A percentile compares a stretch with the other conserved stretches of the same genome.
Evolutionary conservation across 352 stramenopile species (phyloP).

Genomic region (Phytophthora brassicae): DNA sequence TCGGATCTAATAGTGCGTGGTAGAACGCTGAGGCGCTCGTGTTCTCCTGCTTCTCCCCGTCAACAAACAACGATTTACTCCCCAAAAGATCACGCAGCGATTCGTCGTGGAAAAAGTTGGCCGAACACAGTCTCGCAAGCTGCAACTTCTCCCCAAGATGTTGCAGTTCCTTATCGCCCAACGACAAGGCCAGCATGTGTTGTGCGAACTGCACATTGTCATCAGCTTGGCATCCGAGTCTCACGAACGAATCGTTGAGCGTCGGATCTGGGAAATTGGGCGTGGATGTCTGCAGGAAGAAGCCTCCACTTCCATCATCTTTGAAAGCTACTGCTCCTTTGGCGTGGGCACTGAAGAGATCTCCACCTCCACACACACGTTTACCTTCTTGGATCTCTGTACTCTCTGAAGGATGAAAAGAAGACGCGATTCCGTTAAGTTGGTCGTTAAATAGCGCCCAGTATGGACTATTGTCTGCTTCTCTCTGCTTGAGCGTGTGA

Average conservation of each 20-base stretch:
- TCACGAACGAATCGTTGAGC: constrained; percentile 47
- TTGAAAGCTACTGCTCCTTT: constrained; percentile 69
- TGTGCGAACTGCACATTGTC: constrained; percentile 83
- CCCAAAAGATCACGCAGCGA: constrained; percentile 39
- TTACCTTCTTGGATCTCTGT: constrained; percentile 4
- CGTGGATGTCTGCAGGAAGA: constrained; percentile 78
- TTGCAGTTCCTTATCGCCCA: constrained; percentile 42
- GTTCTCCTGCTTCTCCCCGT: constrained; percentile 36
- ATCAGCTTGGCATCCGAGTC: constrained; percentile 66
- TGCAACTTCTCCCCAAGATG: constrained; percentile 52
- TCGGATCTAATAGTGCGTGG: constrained; percentile 46
- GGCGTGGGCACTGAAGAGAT: constrained; percentile 70
- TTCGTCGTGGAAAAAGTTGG: constrained; percentile 58
- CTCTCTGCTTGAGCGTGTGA: constrained; percentile 63
- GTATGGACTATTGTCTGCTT: constrained; percentile 30
- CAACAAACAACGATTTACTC: constrained; percentile 39
- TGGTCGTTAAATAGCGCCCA: constrained; percentile 85
- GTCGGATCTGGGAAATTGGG: constrained; percentile 76
- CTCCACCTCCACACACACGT: constrained; percentile 46
- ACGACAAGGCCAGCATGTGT: constrained; percentile 67
- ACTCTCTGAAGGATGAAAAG: constrained; percentile 18
- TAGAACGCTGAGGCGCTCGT: constrained; percentile 42
- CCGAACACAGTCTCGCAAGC: constrained; percentile 65
- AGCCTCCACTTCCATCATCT: constrained; percentile 42
- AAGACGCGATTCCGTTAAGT: constrained; percentile 60